Percentiles rank a stretch among this genome's conserved stretches.
These are phyloP conservation scores for Chrysanthemum makinoi DNA, from an alignment of 129 eudicot genomes.

Conservation along the genomic window DNA sequence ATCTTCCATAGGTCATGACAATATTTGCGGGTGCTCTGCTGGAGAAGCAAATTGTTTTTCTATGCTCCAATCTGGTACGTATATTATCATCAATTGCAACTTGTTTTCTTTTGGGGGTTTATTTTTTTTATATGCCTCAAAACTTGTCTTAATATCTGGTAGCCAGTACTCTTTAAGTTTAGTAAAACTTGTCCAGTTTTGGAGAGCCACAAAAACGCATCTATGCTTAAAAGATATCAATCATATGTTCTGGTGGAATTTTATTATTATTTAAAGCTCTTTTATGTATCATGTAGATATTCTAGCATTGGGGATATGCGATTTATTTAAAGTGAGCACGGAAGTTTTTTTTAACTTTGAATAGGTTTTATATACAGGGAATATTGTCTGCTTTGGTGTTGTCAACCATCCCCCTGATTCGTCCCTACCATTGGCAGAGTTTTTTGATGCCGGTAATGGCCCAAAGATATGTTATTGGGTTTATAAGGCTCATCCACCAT, in stretches of 20 bases:
- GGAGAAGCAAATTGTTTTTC: conserved; percentile 88
- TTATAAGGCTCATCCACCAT: neutral
- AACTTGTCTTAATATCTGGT: conserved; percentile 1
- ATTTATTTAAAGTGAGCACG: neutral
- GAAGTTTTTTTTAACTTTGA: neutral
- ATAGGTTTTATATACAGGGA: conserved; percentile 56
- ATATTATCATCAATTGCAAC: conserved; percentile 1
- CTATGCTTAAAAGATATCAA: neutral
- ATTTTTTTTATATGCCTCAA: conserved; percentile 7
- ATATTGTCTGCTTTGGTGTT: conserved; percentile 80
- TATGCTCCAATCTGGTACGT: conserved; percentile 84
- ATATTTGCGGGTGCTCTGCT: conserved; percentile 88
- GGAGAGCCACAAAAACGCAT: conserved; percentile 10
- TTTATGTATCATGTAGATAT: neutral
- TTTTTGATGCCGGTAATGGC: conserved; percentile 87
- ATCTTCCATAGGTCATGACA: conserved; percentile 71
- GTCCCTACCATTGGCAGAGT: conserved; percentile 99
- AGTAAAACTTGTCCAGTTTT: conserved; percentile 14
- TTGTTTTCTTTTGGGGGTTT: conserved; percentile 8
- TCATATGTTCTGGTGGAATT: neutral
- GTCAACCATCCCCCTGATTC: conserved; percentile 86
- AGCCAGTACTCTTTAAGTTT: conserved; percentile 13
- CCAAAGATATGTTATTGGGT: neutral
- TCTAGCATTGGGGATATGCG: neutral
- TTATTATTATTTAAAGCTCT: neutral